phyloP scores from a whole-genome alignment of 106 monocot genomes.

The Acanthochlamys bracteata region DNA sequence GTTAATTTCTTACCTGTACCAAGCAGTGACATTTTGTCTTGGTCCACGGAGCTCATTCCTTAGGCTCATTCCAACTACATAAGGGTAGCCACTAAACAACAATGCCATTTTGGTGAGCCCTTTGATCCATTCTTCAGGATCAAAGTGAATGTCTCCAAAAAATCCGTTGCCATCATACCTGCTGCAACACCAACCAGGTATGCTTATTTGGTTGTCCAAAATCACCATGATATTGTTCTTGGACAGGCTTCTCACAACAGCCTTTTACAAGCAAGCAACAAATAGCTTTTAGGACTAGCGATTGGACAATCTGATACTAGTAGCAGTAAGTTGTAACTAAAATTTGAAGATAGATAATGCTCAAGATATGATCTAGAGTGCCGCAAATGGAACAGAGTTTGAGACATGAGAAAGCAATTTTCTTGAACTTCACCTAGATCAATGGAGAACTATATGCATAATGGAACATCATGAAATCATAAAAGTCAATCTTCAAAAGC shows the following conservation, averaged over 20 bases:
- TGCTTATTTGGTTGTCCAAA: constrained; percentile 76
- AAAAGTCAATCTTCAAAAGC: too few species aligned
- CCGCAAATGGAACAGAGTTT: too few species aligned
- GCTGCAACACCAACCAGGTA: constrained; percentile 77
- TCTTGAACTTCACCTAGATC: too few species aligned
- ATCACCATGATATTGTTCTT: constrained; percentile 46
- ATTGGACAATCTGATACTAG: too few species aligned
- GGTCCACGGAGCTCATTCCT: constrained; percentile 38
- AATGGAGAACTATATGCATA: too few species aligned
- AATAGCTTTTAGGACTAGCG: too few species aligned
- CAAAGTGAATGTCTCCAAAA: constrained; percentile 70
- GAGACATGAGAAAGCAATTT: too few species aligned
- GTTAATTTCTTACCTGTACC: constrained; percentile 40
- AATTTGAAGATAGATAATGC: too few species aligned
- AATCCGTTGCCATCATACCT: constrained; percentile 70
- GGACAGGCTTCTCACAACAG: not conserved
- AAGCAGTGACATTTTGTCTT: constrained; percentile 15
- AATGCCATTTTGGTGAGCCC: constrained; percentile 46
- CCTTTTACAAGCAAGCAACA: too few species aligned
- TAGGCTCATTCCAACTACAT: constrained; percentile 54
- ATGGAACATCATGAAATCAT: too few species aligned
- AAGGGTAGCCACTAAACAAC: constrained; percentile 39
- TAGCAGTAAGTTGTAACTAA: too few species aligned
- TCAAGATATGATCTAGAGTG: too few species aligned
- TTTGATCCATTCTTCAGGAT: constrained; percentile 54